These are phyloP conservation scores for Pilasporangium apinafurcum DNA, from an alignment of 352 stramenopile species.

Conservation along the genomic window DNA sequence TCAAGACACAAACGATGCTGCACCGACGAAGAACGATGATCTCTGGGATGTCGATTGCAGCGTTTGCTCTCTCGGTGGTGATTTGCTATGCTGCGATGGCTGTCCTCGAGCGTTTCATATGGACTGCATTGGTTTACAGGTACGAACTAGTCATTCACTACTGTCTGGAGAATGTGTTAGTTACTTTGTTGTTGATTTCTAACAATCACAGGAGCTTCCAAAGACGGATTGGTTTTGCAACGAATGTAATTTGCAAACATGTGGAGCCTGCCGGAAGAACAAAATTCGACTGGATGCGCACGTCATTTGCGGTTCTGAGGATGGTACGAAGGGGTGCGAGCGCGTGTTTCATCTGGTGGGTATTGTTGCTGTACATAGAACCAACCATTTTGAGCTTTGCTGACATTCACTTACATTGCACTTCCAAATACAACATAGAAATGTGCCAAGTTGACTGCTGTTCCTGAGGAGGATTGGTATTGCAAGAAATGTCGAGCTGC, in stretches of 20 bases:
- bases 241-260: conserved; percentile 81
- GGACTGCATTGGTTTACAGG: conserved; percentile 68
- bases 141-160: conserved; percentile 5
- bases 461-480: conserved; percentile 87
- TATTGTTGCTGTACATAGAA: conserved; percentile 4
- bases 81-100: conserved; percentile 87
- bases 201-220: conserved; percentile 25
- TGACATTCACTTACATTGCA: conserved; percentile 3
- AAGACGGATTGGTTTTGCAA: conserved; percentile 86
- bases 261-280: conserved; percentile 79
- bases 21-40: conserved; percentile 46
- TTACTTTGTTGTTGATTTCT: conserved; percentile 1
- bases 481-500: conserved; percentile 59
- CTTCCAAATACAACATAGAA: conserved; percentile 75
- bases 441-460: conserved; percentile 70
- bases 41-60: conserved; percentile 88
- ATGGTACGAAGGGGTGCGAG: conserved; percentile 81
- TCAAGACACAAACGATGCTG: too few species aligned
- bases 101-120: conserved; percentile 91
- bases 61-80: conserved; percentile 77
- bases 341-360: conserved; percentile 83
- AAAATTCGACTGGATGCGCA: conserved; percentile 86
- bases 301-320: conserved; percentile 86
- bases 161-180: neutral
- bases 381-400: too few species aligned